Evolutionary conservation across 2,329 filamentous ascomycete species (phyloP), one percentile per base, ranked within the genome.

Genomic region (Aureobasidium subglaciale): DNA sequence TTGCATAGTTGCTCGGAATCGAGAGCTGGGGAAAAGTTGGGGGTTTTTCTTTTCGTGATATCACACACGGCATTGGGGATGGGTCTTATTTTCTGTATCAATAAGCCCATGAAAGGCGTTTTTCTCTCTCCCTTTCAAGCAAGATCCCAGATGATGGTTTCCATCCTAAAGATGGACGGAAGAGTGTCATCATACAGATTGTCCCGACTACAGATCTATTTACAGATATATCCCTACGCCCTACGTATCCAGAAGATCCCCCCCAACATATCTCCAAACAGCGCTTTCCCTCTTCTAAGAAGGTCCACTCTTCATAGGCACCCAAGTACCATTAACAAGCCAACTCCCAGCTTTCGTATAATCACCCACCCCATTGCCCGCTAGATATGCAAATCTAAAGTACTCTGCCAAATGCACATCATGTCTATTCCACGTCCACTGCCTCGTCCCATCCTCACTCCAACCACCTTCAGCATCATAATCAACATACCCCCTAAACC

Each of bases 261-360:
- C n/a, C n/a, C n/a, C n/a, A n/a, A n/a, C n/a, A n/a, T n/a, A n/a
- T n/a, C n/a, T n/a, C n/a, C n/a, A n/a, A n/a, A n/a, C n/a, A n/a
- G n/a, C n/a, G n/a, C n/a, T n/a, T n/a, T n/a, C n/a, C n/a, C n/a
- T n/a, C n/a, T n/a, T n/a, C 37, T 42, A 55, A 24, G 58, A 60
- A 18, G 60, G 58, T 5, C 60, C 60, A 22, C 40, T 32, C 35
- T 56, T 49, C 48, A 57, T 55, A 6, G 49, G 56, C n/a, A 58
- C 38, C 88, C 88, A 92, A 30, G 77, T 73, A 1, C 85, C 81
- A 52, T 84, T 77, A 1, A 65, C 70, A 22, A 76, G 77, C 88
- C 88, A 92, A 10, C 75, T 78, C 1, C 87, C 88, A 0, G 88
- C 88, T 69, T 83, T 86, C 13, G 86, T 89, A 64, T 88, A 92